Evolutionary conservation across 2,329 filamentous ascomycete genomes (phyloP), one percentile per base, ranked within the genome.

Genomic region (Fusarium foetens): DNA sequence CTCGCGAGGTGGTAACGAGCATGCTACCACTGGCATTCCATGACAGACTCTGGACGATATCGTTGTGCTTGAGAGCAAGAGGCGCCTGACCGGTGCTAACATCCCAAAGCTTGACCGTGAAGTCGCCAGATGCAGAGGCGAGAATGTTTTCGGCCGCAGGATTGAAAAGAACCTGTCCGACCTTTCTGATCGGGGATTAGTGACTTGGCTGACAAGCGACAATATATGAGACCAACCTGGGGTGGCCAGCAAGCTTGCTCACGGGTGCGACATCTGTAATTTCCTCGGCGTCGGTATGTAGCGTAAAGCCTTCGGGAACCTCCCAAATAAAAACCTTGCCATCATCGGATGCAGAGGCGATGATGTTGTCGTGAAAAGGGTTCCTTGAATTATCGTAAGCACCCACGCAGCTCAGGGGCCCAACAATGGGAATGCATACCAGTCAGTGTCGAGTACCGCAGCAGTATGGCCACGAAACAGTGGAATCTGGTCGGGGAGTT

Each of bases 121-220:
- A 95, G 83, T 99, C 96, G 79, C 95, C 96, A 19, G 96, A 98
- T 41, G 95, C 93, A 35, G 95, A 97, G 59, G 96, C 95, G 55
- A 99, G 92, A 75, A 99, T 92, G 83, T 97, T 97, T 80, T 97
- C 94, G 78, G 96, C 96, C 45, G 95, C 91, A 57, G 96, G 95
- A 85, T 99, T 98, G 88, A 98, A 99, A 60, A 98, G 90, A 75
- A 99, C 95, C 83, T 99, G 96, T 69, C 96, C 96, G 72, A 99
- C 94, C 84, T 99, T 99, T 83, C 95, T 97, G 81, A n/a, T 54
- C 10, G 57, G 60, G 33, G 55, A 46, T 76, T 64, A 77, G 74
- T 25, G 71, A 58, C 35, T 46, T 53, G 59, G 41, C 38, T 25
- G 33, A 23, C 48, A n/a, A 51, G 29, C 38, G n/a, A 41, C 35